Percentiles rank a stretch among this genome's conserved stretches.
Evolutionary conservation across 1,139 yeast species (phyloP).

Genomic region (Hyphopichia fennica): DNA sequence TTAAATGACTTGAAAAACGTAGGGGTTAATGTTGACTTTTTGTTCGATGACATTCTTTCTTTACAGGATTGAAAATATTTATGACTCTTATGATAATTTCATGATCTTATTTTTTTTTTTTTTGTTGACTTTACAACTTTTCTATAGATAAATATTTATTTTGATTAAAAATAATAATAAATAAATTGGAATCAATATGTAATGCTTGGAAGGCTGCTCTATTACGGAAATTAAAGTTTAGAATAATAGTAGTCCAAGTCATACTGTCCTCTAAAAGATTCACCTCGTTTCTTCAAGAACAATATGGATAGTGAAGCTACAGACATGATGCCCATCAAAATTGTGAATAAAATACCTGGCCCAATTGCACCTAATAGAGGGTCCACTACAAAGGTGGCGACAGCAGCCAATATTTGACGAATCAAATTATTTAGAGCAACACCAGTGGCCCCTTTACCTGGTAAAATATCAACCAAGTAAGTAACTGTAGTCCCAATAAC

Average conservation of each 20-base stretch:
- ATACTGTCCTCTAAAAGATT: conserved; percentile 62
- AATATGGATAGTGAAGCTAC: conserved; percentile 45
- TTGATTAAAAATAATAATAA: not conserved
- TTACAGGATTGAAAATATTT: conserved; percentile 3
- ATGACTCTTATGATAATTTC: not conserved
- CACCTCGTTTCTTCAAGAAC: conserved; percentile 58
- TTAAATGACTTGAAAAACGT: conserved; percentile 59
- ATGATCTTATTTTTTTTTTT: not conserved
- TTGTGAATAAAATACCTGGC: conserved; percentile 67
- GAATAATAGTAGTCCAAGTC: conserved; percentile 63
- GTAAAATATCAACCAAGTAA: conserved; percentile 79
- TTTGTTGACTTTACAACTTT: not conserved
- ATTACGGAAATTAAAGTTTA: conserved; percentile 21
- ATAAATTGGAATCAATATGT: not conserved
- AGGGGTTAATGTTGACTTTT: conserved; percentile 73
- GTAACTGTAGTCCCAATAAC: conserved; percentile 81
- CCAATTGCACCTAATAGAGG: conserved; percentile 67
- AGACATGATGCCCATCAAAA: conserved; percentile 58
- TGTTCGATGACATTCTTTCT: conserved; percentile 40
- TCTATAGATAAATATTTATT: not conserved
- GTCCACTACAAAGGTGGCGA: conserved; percentile 72
- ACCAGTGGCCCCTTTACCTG: conserved; percentile 89
- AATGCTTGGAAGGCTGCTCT: not conserved
- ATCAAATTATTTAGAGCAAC: conserved; percentile 79
- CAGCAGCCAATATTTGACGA: conserved; percentile 72